phyloP scores from a whole-genome alignment of 768 basidiomycete genomes.

The Boletus sp. region DNA sequence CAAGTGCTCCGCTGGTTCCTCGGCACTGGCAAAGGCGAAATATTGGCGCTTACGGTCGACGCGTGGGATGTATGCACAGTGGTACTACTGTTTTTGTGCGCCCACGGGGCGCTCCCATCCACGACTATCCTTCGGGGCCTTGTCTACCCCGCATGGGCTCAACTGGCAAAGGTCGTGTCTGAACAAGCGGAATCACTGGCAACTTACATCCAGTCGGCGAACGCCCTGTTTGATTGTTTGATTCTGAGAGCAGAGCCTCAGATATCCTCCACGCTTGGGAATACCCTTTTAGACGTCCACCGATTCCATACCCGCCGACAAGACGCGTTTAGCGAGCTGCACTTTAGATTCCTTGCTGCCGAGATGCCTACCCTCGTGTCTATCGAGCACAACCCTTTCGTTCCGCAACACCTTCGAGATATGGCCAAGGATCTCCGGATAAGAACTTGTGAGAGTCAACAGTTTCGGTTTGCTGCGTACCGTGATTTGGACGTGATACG shows the following conservation, averaged over 20 bases:
- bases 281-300: conserved; percentile 62
- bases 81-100: conserved; percentile 60
- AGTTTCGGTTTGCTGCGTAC: conserved; percentile 76
- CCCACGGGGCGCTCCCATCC: conserved; percentile 64
- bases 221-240: conserved; percentile 56
- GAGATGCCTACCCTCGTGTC: conserved; percentile 68
- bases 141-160: conserved; percentile 75
- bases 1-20: conserved; percentile 71
- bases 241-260: conserved; percentile 53
- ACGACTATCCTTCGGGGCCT: conserved; percentile 72
- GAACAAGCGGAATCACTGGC: conserved; percentile 41
- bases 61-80: conserved; percentile 65
- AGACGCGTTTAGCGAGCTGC: conserved; percentile 61
- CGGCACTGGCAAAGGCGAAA: conserved; percentile 62
- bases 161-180: conserved; percentile 41
- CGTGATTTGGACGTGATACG: conserved; percentile 70
- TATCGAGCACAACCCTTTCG: conserved; percentile 57
- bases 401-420: conserved; percentile 49
- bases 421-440: conserved; percentile 52
- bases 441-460: conserved; percentile 54
- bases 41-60: conserved; percentile 54
- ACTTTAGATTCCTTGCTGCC: conserved; percentile 60
- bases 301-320: conserved; percentile 66
- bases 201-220: conserved; percentile 59
- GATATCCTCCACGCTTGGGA: conserved; percentile 35